These are phyloP conservation scores for Gastrodia elata DNA, from an alignment of 106 monocot species.

Conservation along the genomic window DNA sequence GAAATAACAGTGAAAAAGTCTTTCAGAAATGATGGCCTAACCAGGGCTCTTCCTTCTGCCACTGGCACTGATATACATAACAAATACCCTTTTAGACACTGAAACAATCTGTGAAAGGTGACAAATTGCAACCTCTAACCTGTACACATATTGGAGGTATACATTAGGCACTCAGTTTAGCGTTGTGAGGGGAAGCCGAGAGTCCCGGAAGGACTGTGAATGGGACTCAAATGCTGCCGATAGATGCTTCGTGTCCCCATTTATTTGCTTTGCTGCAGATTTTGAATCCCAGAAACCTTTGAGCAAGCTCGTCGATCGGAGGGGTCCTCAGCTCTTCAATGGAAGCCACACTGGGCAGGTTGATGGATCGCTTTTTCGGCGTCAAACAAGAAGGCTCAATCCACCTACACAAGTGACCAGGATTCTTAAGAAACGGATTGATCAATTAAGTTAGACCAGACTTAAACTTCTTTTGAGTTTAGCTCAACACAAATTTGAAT, in stretches of 20 bases:
- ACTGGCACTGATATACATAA: not conserved
- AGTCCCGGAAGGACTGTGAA: constrained; percentile 39
- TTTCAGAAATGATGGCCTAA: too few species aligned
- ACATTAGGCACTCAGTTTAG: constrained; percentile 34
- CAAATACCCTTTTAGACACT: not conserved
- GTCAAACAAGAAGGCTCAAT: constrained; percentile 90
- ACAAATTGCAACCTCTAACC: constrained; percentile 4
- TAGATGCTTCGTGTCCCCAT: constrained; percentile 57
- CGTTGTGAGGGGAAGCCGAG: constrained; percentile 54
- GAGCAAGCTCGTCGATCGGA: constrained; percentile 73
- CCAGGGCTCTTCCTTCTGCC: not conserved
- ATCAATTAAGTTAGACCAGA: too few species aligned
- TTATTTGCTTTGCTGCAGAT: constrained; percentile 38
- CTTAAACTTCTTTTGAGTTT: too few species aligned
- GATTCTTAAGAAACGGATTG: not conserved
- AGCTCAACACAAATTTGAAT: too few species aligned
- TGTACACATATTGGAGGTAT: constrained; percentile 9
- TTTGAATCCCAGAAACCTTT: constrained; percentile 70
- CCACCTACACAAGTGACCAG: constrained; percentile 39
- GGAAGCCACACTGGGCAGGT: constrained; percentile 52
- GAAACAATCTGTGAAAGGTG: not conserved
- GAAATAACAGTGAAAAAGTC: too few species aligned
- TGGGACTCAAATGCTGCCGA: constrained; percentile 36
- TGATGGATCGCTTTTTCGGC: constrained; percentile 50
- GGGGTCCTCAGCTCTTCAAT: constrained; percentile 87